A percentile compares a stretch with the other conserved stretches of the same genome.
Conservation (phyloP, 805 yeast genomes). For the Cyberlindnera veronae region DNA sequence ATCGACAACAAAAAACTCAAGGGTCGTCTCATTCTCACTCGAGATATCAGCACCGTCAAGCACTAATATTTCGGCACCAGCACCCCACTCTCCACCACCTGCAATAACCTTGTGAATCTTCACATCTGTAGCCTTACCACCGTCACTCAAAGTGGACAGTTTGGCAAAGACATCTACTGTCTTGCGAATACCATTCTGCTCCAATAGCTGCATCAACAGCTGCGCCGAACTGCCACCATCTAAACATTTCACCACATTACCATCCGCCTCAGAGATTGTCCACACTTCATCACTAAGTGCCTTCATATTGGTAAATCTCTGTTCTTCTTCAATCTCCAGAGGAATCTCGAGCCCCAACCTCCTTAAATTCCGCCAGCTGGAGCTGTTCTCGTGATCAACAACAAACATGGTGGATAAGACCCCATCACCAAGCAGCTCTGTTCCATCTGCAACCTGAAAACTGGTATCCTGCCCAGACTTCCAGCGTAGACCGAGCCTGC, state of each 20-base stretch:
- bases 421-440: conserved; percentile 6
- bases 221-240: conserved; percentile 8
- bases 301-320: background rate
- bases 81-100: conserved; percentile 15
- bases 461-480: background rate
- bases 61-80: conserved; percentile 10
- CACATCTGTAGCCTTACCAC: background rate
- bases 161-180: conserved; percentile 10
- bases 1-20: conserved; percentile 5
- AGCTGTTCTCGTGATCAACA: background rate
- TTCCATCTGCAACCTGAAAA: conserved; percentile 8
- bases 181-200: conserved; percentile 3
- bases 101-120: conserved; percentile 9
- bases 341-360: conserved; percentile 3
- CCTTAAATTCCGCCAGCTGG: conserved; percentile 2
- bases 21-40: background rate
- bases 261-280: conserved; percentile 2
- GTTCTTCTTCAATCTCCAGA: background rate
- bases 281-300: background rate
- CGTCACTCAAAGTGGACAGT: background rate
- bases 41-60: conserved; percentile 4
- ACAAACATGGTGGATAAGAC: conserved; percentile 6
- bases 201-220: conserved; percentile 4
- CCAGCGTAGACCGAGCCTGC: background rate
- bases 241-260: conserved; percentile 6